Base-by-base conservation (phyloP, 1,284 basidiomycete species). In the Trichosporon sp. region DNA sequence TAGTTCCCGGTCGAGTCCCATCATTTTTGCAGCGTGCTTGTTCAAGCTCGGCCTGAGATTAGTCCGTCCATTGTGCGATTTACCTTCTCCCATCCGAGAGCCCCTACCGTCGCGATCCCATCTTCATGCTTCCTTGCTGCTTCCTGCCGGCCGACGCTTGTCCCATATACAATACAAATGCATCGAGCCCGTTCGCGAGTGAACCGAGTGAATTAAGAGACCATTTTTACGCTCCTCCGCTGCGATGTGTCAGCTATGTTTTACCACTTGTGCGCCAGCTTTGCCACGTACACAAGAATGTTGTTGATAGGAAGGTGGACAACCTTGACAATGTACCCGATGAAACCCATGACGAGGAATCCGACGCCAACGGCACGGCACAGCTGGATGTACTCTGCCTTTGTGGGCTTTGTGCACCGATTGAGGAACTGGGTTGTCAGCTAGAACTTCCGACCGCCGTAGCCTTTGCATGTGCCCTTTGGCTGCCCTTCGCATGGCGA, bases 361-460 rank as follows among this genome's bases (percentile, higher is more conserved):
- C 94, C 94, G 69, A 96, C 88, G 2, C 92, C 92, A 65, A 97
- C 91, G 54, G 94, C 94, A 78, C 88, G 88, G 83, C 89, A 95
- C 71, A 97, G 94, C 79, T 95, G 92, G 60, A 87, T 74, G 81
- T 92, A 97, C 79, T 97, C 94, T 96, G 78, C 91, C 80, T 91
- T 87, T 61, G 92, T 92, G 61, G 95, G 95, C 84, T 99, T 99
- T 69, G 94, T 96, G 85, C 95, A 99, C 78, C 95, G 87, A 76
- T 89, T 91, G 73, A 99, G 83, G 84, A 99, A 98, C 94, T 96
- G 74, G 5, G 60, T 27, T 67, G 59, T 63, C 66, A 62, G 52
- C 58, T 34, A 13, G 27, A 36, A 40, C n/a, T n/a, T n/a, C n/a
- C n/a, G n/a, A n/a, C n/a, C n/a, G n/a, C n/a, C n/a, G n/a, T n/a